Base-by-base conservation (phyloP, 2,329 filamentous ascomycete genomes). In the Penicillium crustosum region DNA sequence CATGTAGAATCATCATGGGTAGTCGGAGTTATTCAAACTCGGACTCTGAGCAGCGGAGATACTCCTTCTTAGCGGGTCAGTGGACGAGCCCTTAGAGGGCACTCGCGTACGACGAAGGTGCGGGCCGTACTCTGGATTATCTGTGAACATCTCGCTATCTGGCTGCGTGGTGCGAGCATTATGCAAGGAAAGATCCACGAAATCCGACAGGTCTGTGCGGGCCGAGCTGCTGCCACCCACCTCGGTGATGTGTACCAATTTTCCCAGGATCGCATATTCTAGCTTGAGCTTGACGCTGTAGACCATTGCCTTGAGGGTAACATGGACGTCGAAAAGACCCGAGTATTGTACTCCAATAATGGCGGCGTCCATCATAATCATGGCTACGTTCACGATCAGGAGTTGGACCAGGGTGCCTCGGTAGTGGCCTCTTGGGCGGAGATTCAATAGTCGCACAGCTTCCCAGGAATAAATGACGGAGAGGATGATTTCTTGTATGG, bases 381-480 rank as follows among this genome's bases (percentile, higher is more conserved):
- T 79, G 43, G 73, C 66, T 17, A 78, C 45, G 51, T 81, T 82
- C 66, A 82, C 77, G 29, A 73, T 64, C 42, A 82, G 63, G 19
- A 82, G 70, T 62, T 82, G 78, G 19, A 72, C 71, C 65, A 81
- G 74, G 35, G 77, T 75, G 48, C 69, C 69, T 54, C 71, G 71
- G 33, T 74, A 74, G 43, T 73, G 66, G 9, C 69, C 67, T 31
- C 76, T 69, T 3, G 74, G 73, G 45, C 80, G 75, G 4, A 78
- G 61, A 4, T 74, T 75, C 39, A 84, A 71, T 9, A 83, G 72
- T 77, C 73, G 77, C 44, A 81, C 68, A 0, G 82, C 81, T 61
- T 83, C 80, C 59, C 68, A 70, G 42, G 85, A 82, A 64, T 83
- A 85, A 15, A 83, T 69, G 0, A 70, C 65, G 1, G 82, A 83